Evolutionary conservation across 805 yeast genomes (phyloP).

Genomic region (Pachysolen tannophilus): DNA sequence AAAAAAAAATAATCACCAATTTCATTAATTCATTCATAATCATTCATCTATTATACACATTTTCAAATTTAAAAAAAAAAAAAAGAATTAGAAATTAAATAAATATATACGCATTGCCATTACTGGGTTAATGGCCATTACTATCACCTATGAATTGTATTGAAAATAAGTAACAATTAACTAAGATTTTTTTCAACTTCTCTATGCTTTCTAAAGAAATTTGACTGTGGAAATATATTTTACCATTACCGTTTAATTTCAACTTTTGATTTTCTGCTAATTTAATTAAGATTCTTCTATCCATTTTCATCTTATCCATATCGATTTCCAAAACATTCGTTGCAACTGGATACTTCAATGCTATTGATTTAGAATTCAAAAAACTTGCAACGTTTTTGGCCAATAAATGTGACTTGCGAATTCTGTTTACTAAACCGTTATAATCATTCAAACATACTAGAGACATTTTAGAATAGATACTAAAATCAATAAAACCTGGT

Average conservation of each 20-base stretch:
- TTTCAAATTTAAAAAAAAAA: too few relatives aligned
- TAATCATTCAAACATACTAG: conserved; percentile 57
- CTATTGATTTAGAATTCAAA: conserved; percentile 44
- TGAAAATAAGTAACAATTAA: neutral
- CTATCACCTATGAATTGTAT: neutral
- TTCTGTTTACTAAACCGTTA: conserved; percentile 48
- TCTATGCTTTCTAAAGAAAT: conserved; percentile 45
- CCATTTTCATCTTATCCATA: conserved; percentile 40
- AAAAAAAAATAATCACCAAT: too few relatives aligned
- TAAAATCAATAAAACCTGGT: conserved; percentile 88
- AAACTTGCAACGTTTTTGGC: conserved; percentile 44
- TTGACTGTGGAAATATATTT: conserved; percentile 69
- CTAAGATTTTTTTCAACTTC: conserved; percentile 39
- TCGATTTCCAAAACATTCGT: conserved; percentile 81
- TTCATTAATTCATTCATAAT: too few relatives aligned
- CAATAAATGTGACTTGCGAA: conserved; percentile 37
- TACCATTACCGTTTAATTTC: conserved; percentile 59
- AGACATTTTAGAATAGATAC: conserved; percentile 76
- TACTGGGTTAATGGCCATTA: too few relatives aligned
- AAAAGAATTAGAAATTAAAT: too few relatives aligned
- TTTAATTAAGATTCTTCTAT: conserved; percentile 43
- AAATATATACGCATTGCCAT: too few relatives aligned
- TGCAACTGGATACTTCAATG: conserved; percentile 62
- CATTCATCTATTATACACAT: too few relatives aligned
- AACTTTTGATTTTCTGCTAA: conserved; percentile 53